Conservation (phyloP, 805 yeast genomes). For the Candida boleticola region DNA sequence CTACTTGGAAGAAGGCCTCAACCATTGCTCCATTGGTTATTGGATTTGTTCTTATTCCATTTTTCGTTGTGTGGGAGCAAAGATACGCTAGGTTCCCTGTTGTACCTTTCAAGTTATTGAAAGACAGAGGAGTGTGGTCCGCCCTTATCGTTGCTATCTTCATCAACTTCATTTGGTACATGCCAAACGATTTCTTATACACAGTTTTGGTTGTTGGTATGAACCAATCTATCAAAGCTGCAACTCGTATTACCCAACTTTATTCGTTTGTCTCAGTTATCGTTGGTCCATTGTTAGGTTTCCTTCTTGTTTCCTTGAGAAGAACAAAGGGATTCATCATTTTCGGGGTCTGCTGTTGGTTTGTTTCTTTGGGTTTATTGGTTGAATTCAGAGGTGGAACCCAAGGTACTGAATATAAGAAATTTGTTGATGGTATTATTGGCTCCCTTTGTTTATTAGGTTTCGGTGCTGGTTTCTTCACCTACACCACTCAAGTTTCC, state of each 20-base stretch:
- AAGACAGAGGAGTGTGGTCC: constrained; percentile 19
- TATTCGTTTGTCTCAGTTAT: constrained; percentile 15
- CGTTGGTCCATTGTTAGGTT: constrained; percentile 15
- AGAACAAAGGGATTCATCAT: constrained; percentile 22
- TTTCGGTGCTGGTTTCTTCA: constrained; percentile 19
- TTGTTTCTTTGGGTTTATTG: constrained; percentile 23
- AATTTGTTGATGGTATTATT: constrained; percentile 15
- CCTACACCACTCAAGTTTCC: constrained; percentile 16
- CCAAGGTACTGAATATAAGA: not conserved
- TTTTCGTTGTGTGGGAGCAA: constrained; percentile 12
- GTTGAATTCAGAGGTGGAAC: constrained; percentile 15
- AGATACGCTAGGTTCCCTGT: constrained; percentile 15
- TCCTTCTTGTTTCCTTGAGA: constrained; percentile 12
- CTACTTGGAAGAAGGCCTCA: constrained; percentile 13
- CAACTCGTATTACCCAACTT: constrained; percentile 15
- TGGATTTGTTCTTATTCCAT: constrained; percentile 16
- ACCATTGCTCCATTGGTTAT: constrained; percentile 16
- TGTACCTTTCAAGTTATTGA: constrained; percentile 12
- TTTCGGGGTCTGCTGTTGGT: constrained; percentile 22
- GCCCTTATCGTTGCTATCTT: constrained; percentile 13
- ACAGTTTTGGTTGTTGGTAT: constrained; percentile 52
- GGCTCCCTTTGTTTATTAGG: constrained; percentile 17
- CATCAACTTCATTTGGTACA: constrained; percentile 37
- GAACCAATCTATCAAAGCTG: constrained; percentile 12
- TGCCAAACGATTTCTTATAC: constrained; percentile 70